Percentiles rank a stretch among this genome's conserved stretches.
Conservation (phyloP, 331 rosid species). For the Pyrus hybrid region DNA sequence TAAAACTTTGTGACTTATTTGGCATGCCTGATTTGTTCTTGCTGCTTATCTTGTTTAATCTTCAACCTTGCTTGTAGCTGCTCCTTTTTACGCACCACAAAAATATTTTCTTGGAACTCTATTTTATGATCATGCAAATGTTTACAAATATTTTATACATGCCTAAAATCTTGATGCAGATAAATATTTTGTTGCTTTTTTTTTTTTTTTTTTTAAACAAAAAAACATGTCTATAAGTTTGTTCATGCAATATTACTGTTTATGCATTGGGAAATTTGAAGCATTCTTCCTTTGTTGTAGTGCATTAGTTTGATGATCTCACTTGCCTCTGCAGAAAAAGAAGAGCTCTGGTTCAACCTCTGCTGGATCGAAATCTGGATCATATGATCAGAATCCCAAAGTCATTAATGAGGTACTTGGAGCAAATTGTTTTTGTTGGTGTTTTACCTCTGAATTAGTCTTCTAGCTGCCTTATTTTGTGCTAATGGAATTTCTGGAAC, state of each 20-base stretch:
- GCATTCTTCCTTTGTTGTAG: not conserved
- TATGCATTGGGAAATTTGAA: not conserved
- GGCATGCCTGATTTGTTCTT: not conserved
- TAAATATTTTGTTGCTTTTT: no score
- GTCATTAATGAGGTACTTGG: conserved; percentile 47
- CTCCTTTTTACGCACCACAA: not conserved
- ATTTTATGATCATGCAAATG: not conserved
- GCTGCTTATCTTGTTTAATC: not conserved
- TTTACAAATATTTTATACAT: no score
- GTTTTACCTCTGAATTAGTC: not conserved
- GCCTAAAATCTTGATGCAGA: not conserved
- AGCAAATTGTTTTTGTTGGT: conserved; percentile 11
- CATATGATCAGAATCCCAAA: conserved; percentile 28
- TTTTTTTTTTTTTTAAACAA: not conserved
- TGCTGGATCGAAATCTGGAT: conserved; percentile 36
- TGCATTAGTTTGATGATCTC: conserved; percentile 8
- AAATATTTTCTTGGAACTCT: not conserved
- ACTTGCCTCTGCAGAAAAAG: conserved; percentile 38
- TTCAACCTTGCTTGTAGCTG: not conserved
- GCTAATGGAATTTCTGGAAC: conserved; percentile 11
- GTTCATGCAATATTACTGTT: not conserved
- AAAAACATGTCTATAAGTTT: not conserved
- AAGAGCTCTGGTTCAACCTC: conserved; percentile 32
- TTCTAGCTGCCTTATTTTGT: not conserved
- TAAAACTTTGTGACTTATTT: not conserved